Conservation (phyloP, 495 filamentous ascomycete genomes). For the Neurospora sp. region DNA sequence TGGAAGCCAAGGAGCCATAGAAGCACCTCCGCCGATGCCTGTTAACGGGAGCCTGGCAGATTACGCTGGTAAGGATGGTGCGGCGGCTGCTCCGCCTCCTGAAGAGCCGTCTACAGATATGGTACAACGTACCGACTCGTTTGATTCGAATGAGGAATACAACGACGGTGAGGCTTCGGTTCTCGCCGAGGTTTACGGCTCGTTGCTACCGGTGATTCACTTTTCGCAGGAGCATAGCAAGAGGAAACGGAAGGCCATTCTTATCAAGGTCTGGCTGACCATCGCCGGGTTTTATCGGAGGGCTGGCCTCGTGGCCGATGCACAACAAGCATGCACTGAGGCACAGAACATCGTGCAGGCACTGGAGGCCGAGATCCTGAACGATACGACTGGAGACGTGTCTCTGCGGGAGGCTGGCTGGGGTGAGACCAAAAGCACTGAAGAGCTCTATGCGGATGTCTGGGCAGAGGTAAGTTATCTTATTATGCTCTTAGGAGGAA, state of each 20-base stretch:
- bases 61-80: background rate
- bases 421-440: slow-evolving; percentile 64
- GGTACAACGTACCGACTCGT: slow-evolving; percentile 23
- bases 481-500: background rate
- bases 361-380: slow-evolving; percentile 44
- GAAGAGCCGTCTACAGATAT: slow-evolving; percentile 2
- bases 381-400: slow-evolving; percentile 36
- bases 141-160: slow-evolving; percentile 14
- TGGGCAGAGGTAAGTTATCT: slow-evolving; percentile 50
- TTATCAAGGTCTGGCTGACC: slow-evolving; percentile 80
- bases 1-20: slow-evolving; percentile 17
- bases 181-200: background rate
- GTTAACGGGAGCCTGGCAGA: background rate
- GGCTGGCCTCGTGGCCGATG: slow-evolving; percentile 67
- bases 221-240: slow-evolving; percentile 41
- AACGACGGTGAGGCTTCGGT: background rate
- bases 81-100: background rate
- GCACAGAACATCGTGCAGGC: slow-evolving; percentile 57
- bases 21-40: background rate
- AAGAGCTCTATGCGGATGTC: slow-evolving; percentile 74
- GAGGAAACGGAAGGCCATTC: slow-evolving; percentile 48
- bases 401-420: slow-evolving; percentile 53
- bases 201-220: slow-evolving; percentile 36
- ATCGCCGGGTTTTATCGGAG: slow-evolving; percentile 80
- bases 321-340: slow-evolving; percentile 67